Percentiles rank a stretch among this genome's conserved stretches.
Conservation (phyloP, 768 basidiomycete species). For the Pleurotus tuber-regium region DNA sequence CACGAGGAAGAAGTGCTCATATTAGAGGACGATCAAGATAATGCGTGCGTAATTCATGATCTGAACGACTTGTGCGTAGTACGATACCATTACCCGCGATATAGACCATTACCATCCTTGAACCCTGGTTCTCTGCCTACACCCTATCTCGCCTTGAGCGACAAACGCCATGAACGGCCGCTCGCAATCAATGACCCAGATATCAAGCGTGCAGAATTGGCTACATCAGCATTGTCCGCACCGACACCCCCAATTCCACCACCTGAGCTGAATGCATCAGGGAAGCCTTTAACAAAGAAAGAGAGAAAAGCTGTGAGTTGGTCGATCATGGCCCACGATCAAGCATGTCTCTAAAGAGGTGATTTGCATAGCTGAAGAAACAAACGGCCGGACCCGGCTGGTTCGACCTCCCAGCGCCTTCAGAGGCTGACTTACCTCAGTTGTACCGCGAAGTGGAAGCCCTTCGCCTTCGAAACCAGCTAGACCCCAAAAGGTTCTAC, state of each 20-base stretch:
- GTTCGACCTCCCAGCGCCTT: constrained; percentile 86
- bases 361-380: constrained; percentile 59
- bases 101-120: constrained; percentile 59
- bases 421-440: constrained; percentile 74
- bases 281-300: constrained; percentile 69
- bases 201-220: constrained; percentile 48
- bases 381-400: constrained; percentile 78
- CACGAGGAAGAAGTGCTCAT: constrained; percentile 55
- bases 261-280: constrained; percentile 55
- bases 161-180: constrained; percentile 39
- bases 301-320: constrained; percentile 66
- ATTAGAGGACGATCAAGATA: constrained; percentile 34
- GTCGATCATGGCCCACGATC: too few relatives aligned
- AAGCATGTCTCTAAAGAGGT: too few relatives aligned
- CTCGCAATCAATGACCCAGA: constrained; percentile 60
- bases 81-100: neutral
- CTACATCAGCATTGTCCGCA: constrained; percentile 42
- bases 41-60: constrained; percentile 30
- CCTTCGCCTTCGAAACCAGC: constrained; percentile 78
- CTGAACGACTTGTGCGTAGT: too few relatives aligned
- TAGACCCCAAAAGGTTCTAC: constrained; percentile 93
- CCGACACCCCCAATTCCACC: constrained; percentile 66
- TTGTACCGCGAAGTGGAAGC: constrained; percentile 86
- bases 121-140: constrained; percentile 63
- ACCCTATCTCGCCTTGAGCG: constrained; percentile 59